phyloP scores from a whole-genome alignment of 169 alveolate species.

The Eimeria brunetti region DNA sequence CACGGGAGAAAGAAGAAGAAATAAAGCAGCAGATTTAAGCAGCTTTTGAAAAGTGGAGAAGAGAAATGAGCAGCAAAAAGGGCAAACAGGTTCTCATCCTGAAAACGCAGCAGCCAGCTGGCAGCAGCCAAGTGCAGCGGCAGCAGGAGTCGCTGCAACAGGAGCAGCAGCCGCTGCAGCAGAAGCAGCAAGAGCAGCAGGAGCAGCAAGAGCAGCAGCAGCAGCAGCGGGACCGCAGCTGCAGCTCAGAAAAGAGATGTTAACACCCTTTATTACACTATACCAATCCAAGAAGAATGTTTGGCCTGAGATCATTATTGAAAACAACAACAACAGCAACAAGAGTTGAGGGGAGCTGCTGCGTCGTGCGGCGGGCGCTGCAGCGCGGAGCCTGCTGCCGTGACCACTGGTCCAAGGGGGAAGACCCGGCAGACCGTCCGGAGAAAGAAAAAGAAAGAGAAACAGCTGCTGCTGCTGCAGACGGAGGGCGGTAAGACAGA shows the following conservation, averaged over 20 bases:
- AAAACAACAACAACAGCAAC: not conserved
- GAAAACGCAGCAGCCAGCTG: not conserved
- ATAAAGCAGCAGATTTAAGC: not conserved
- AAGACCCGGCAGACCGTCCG: not conserved
- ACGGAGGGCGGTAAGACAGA: slow-evolving; percentile 13
- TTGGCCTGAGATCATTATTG: not conserved
- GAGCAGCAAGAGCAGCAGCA: too few species aligned
- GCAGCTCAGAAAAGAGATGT: not conserved
- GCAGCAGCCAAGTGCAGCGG: not conserved
- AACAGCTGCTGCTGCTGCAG: not conserved
- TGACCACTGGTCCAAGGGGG: not conserved
- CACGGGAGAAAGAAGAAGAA: not conserved
- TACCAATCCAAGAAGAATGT: not conserved
- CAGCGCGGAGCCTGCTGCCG: not conserved
- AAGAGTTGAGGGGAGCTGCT: not conserved
- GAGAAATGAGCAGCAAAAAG: not conserved
- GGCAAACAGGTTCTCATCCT: not conserved
- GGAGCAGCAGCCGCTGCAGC: too few species aligned
- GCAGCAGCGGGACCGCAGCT: not conserved
- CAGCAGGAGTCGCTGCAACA: not conserved
- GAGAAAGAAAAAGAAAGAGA: too few species aligned
- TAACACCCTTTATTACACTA: not conserved
- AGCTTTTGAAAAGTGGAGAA: not conserved
- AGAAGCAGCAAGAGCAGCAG: too few species aligned
- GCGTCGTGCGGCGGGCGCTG: not conserved